Evolutionary conservation across 305 asterid species (phyloP), one percentile per base, ranked within the genome.

Genomic region (Fraxinus sp.): DNA sequence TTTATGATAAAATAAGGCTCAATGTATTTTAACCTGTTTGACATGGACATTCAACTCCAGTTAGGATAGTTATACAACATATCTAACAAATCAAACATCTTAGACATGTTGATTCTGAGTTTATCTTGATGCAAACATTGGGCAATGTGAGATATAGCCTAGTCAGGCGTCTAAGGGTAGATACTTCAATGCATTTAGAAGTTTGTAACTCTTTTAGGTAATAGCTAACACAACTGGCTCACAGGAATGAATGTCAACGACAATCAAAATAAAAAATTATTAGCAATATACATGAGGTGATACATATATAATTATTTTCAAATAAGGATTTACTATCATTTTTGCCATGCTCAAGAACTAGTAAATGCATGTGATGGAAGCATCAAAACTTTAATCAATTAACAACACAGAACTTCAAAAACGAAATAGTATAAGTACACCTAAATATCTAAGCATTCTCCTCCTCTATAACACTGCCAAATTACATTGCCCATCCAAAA

Each of bases 401-500:
- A 72, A 33, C 11, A 13, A 16, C 28, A 7, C 24, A 32, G 43
- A 71, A 71, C 76, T 72, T 32, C 77, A 72, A 72, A 72, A 72
- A 35, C 49, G 24, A 72, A 72, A 72, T 72, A 72, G 20, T 33
- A 1, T 2, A 72, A 72, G 77, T 33, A 72, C 77, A 35, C 26
- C 24, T 33, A 72, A 16, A 72, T 35, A 8, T 72, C 52, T 35
- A 72, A 35, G 26, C 74, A 78, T 57, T 55, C 30, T 13, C 73
- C 28, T 46, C 80, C 82, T 46, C 79, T 36, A 36, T 36, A 36
- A 36, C 41, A 36, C 41, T 70, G 71, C 78, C 82, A 77, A 74
- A 71, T 75, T 82, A 84, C 77, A 80, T 55, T 77, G 79, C 66
- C 59, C 59, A 81, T 64, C 83, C 81, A 72, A 59, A 55, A 46